Evolutionary conservation across 768 basidiomycete species (phyloP), one percentile per base, ranked within the genome.

Genomic region (Xanthoconium purpureum): DNA sequence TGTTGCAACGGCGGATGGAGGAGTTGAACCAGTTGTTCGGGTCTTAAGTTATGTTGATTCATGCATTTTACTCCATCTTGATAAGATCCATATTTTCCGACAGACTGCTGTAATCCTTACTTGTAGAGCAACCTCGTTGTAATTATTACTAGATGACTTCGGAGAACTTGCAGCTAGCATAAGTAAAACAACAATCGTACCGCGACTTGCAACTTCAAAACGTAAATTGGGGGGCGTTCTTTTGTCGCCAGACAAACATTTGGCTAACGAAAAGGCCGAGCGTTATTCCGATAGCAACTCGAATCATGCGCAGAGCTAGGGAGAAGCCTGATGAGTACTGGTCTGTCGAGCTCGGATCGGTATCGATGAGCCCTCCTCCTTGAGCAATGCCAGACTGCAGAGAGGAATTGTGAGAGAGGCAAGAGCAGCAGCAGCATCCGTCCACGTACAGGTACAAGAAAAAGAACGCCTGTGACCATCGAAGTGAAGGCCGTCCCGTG

Each of bases 391-490:
- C 87, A 56, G 87, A 89, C 87, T 89, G 64, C 2, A 40, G n/a
- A 52, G 30, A 68, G 38, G 66, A 45, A 63, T 61, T 57, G 61
- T 71, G 37, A 66, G 52, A 29, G 29, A 17, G 33, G 32, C 50
- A 53, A 11, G 45, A 4, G 4, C 24, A 28, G 38, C 38, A 29
- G 18, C 48, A n/a, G 29, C 24, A 35, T 44, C 42, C 8, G 37
- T 48, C 40, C 46, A 74, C 89, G 69, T 69, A 93, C 92, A 46
- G 92, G 91, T 12, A 94, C 91, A 20, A 94, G 76, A 71, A 94
- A 93, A 47, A 93, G 72, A n/a, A 95, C 87, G n/a, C 89, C 89
- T 3, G 91, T 89, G n/a, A 93, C 88, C 89, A 93, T 94, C 12
- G 87, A 84, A 0, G 90, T 91, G 69, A 94, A 94, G 4, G 92